Base-by-base conservation (phyloP, 306 rosid genomes). In the Parietaria judaica region DNA sequence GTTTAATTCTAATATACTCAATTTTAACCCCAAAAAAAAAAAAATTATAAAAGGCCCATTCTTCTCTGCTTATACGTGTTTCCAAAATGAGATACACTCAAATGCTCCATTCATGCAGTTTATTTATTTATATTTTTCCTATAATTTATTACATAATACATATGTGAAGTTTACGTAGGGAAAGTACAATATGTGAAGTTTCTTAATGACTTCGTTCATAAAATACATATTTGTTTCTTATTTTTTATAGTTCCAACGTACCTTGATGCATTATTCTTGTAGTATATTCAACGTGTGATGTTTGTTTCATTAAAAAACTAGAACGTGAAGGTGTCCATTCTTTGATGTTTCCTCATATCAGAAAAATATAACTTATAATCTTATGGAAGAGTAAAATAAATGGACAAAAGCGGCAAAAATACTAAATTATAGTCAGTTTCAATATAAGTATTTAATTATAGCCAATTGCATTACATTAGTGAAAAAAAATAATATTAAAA, bases 381-480 rank as follows among this genome's bases (percentile, higher is more conserved):
- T 7, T 1, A 49, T 49, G 14, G 14, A 7, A 7, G 45, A 41
- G 7, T 7, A 49, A 49, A 10, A 49, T n/a, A 7, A 68, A n/a
- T 52, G 57, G 31, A 14, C 9, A 16, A 60, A 17, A 7, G 53
- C 10, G 13, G 35, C 31, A n/a, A 54, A 6, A 10, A 14, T 16
- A 16, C 0, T 43, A 54, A 46, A 62, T n/a, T 36, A 70, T 65
- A 67, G 70, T 68, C 59, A 23, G 36, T 57, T 12, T 13, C n/a
- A 49, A 10, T 7, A 49, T 0, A 49, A 49, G 53, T 34, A 11
- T 43, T 34, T 66, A 39, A 13, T 57, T 14, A 13, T 59, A 7
- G 8, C 1, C 50, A 46, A 8, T 8, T 13, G 11, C 1, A 3
- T 46, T 13, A 46, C n/a, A n/a, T n/a, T n/a, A n/a, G n/a, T n/a